Percentiles rank a stretch among this genome's conserved stretches.
Evolutionary conservation across 805 yeast species (phyloP).

Genomic region (Lachancea sp.): DNA sequence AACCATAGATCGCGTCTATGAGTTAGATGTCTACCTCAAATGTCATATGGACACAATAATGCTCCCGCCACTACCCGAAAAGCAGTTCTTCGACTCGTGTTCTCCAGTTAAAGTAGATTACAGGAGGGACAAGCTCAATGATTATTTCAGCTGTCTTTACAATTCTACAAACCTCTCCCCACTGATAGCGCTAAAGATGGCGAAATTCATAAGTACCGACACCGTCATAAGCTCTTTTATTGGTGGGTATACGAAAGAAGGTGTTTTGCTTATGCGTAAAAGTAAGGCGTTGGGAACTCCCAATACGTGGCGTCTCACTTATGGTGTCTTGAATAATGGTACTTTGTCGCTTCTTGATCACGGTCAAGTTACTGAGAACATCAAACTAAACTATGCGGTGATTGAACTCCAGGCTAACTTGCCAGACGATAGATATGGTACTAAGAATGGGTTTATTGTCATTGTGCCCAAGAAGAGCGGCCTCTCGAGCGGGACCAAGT

Average conservation of each 20-base stretch:
- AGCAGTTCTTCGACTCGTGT: constrained; percentile 41
- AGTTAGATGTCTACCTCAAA: constrained; percentile 56
- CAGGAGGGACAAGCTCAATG: constrained; percentile 49
- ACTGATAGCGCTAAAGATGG: constrained; percentile 44
- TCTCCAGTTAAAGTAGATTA: constrained; percentile 60
- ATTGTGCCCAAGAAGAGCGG: constrained; percentile 38
- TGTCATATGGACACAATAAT: constrained; percentile 40
- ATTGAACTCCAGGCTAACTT: constrained; percentile 34
- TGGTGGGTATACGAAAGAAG: constrained; percentile 54
- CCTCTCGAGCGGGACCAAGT: constrained; percentile 39
- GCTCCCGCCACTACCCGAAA: constrained; percentile 62
- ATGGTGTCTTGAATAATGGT: constrained; percentile 61
- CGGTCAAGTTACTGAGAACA: constrained; percentile 48
- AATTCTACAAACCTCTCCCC: constrained; percentile 53
- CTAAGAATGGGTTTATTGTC: constrained; percentile 33
- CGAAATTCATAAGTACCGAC: constrained; percentile 62
- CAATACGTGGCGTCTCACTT: constrained; percentile 59
- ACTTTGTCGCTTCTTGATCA: constrained; percentile 49
- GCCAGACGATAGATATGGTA: constrained; percentile 34
- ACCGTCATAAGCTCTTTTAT: constrained; percentile 55
- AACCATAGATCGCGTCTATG: constrained; percentile 49
- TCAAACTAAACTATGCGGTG: constrained; percentile 42
- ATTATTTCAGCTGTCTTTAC: constrained; percentile 53
- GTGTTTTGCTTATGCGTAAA: constrained; percentile 55
- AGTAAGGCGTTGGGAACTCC: constrained; percentile 50